A percentile compares a stretch with the other conserved stretches of the same genome.
Evolutionary conservation across 768 basidiomycete genomes (phyloP).

Genomic region (Russula sp.): DNA sequence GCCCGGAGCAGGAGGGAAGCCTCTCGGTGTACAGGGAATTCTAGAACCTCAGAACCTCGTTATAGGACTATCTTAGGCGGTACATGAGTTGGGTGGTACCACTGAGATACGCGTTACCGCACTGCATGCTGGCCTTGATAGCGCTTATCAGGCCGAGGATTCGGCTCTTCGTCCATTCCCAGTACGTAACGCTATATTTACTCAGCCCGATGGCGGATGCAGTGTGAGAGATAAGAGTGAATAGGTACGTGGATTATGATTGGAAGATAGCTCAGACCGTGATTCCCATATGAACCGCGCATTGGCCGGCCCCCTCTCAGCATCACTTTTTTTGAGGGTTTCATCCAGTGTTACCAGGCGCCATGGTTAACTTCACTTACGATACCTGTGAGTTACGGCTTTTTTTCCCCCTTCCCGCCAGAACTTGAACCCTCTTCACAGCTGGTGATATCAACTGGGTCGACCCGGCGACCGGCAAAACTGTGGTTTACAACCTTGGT

Average conservation of each 20-base stretch:
- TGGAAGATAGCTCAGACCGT: conserved; percentile 12
- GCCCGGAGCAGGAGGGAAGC: not conserved
- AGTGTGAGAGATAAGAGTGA: not conserved
- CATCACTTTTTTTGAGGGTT: not conserved
- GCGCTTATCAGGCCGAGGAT: not conserved
- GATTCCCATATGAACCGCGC: conserved; percentile 4
- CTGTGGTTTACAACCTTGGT: conserved; percentile 49
- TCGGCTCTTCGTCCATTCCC: not conserved
- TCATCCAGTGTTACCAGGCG: not conserved
- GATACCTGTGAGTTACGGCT: conserved; percentile 20
- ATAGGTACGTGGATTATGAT: conserved; percentile 1
- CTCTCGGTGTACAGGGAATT: not conserved
- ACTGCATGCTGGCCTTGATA: not conserved
- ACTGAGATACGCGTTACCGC: not conserved
- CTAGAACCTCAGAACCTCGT: not conserved
- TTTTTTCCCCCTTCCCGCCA: not conserved
- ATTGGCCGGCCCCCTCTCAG: not conserved
- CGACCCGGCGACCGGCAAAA: conserved; percentile 22
- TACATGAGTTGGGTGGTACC: not conserved
- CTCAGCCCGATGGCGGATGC: conserved; percentile 1
- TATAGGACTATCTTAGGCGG: too few species aligned
- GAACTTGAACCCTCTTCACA: conserved; percentile 19
- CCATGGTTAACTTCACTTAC: conserved; percentile 31
- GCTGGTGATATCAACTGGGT: conserved; percentile 37
- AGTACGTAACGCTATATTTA: not conserved